Evolutionary conservation across 345 rosid genomes (phyloP).

Genomic region (Litchi chinensis): DNA sequence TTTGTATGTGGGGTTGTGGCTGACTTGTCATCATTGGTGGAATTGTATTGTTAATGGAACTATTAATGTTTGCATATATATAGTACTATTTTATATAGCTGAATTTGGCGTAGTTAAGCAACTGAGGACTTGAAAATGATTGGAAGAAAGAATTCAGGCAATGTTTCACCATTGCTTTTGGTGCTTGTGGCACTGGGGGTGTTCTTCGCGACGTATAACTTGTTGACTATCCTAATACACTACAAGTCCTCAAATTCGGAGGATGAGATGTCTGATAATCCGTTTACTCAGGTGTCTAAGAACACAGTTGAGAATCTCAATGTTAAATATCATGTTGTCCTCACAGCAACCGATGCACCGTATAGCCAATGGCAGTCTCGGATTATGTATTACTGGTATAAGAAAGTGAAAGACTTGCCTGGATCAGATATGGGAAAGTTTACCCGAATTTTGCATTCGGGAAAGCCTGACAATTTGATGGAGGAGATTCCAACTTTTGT

Average conservation of each 20-base stretch:
- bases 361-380: slow-evolving; percentile 88
- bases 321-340: slow-evolving; percentile 60
- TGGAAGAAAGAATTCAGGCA: slow-evolving; percentile 49
- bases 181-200: slow-evolving; percentile 53
- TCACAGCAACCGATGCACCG: slow-evolving; percentile 66
- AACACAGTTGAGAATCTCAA: slow-evolving; percentile 21
- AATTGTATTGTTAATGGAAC: background rate
- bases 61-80: background rate
- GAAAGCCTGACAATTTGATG: slow-evolving; percentile 67
- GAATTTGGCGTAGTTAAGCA: slow-evolving; percentile 11
- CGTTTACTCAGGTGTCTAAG: slow-evolving; percentile 27
- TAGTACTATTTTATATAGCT: slow-evolving; percentile 19
- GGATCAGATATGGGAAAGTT: slow-evolving; percentile 83
- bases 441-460: slow-evolving; percentile 76
- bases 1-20: slow-evolving; percentile 16
- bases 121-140: slow-evolving; percentile 31
- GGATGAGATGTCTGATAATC: slow-evolving; percentile 28
- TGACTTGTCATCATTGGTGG: slow-evolving; percentile 5
- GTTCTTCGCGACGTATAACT: slow-evolving; percentile 59
- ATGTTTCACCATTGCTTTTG: slow-evolving; percentile 51
- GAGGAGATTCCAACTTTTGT: slow-evolving; percentile 71
- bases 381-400: slow-evolving; percentile 80
- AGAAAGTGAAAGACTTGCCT: slow-evolving; percentile 59
- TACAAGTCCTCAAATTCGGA: slow-evolving; percentile 29
- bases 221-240: slow-evolving; percentile 42